Evolutionary conservation across 2,329 filamentous ascomycete genomes (phyloP).

Genomic region (Microcyclospora tardicrescens): DNA sequence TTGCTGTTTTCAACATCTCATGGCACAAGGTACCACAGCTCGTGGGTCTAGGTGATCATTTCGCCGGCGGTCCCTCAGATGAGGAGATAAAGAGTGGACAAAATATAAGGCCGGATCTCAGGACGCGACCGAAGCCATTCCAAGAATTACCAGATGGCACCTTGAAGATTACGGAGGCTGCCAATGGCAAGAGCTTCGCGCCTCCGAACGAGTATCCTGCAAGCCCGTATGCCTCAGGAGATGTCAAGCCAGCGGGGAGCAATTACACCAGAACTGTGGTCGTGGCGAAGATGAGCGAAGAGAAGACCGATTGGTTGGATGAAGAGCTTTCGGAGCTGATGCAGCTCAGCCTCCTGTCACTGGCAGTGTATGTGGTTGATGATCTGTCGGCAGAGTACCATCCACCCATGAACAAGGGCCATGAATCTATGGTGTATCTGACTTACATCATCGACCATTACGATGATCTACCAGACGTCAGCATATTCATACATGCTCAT

Average conservation of each 20-base stretch:
- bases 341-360: slow-evolving; percentile 23
- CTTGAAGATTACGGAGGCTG: slow-evolving; percentile 1
- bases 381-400: slow-evolving; percentile 33
- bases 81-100: slow-evolving; percentile 12
- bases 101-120: slow-evolving; percentile 10
- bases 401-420: slow-evolving; percentile 45
- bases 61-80: slow-evolving; percentile 13
- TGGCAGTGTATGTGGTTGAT: slow-evolving; percentile 41
- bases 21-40: slow-evolving; percentile 29
- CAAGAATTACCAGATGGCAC: slow-evolving; percentile 3
- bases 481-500: slow-evolving; percentile 50
- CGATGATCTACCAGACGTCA: slow-evolving; percentile 43
- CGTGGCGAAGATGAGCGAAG: slow-evolving; percentile 38
- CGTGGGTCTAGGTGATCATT: slow-evolving; percentile 26
- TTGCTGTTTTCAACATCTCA: slow-evolving; percentile 25
- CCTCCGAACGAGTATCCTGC: slow-evolving; percentile 15
- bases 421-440: slow-evolving; percentile 51
- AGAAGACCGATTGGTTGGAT: slow-evolving; percentile 44
- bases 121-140: slow-evolving; percentile 4
- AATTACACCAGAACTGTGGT: slow-evolving; percentile 44
- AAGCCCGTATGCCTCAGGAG: slow-evolving; percentile 18
- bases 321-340: slow-evolving; percentile 34
- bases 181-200: slow-evolving; percentile 9
- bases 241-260: slow-evolving; percentile 31
- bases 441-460: slow-evolving; percentile 51